A percentile compares a stretch with the other conserved stretches of the same genome.
phyloP scores from a whole-genome alignment of 768 basidiomycete species.

The Panaeolus papilionaceus region DNA sequence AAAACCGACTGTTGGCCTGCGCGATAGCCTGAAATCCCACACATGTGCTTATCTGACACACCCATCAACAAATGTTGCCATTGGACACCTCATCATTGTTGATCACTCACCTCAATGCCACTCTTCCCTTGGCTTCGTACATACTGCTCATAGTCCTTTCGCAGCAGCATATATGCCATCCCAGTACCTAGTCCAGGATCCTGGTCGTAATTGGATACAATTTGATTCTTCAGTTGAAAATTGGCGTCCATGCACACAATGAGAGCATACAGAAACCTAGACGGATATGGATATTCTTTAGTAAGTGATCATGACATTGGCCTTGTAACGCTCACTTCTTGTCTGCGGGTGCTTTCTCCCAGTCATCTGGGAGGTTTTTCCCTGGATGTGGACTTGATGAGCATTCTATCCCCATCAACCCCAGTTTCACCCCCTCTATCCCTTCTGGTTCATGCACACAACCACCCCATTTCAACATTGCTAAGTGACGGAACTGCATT shows the following conservation, averaged over 20 bases:
- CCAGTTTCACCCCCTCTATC: neutral
- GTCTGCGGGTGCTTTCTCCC: neutral
- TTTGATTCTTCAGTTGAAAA: constrained; percentile 16
- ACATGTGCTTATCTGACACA: constrained; percentile 17
- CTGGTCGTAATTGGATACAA: constrained; percentile 13
- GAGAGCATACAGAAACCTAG: constrained; percentile 17
- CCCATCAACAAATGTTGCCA: too few relatives aligned
- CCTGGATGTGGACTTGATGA: constrained; percentile 12
- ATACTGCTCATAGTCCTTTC: constrained; percentile 15
- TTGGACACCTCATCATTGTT: too few relatives aligned
- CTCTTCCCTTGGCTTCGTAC: neutral
- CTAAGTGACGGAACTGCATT: constrained; percentile 12
- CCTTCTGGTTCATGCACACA: constrained; percentile 3
- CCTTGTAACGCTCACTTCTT: too few relatives aligned
- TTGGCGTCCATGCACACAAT: constrained; percentile 18
- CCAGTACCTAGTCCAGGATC: constrained; percentile 15
- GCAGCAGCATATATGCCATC: constrained; percentile 12
- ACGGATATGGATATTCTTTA: too few relatives aligned
- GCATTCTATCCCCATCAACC: constrained; percentile 5
- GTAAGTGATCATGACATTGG: too few relatives aligned
- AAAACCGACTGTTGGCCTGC: constrained; percentile 3
- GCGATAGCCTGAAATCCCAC: neutral
- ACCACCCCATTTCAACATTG: constrained; percentile 13
- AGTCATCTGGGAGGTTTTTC: constrained; percentile 10
- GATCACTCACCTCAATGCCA: constrained; percentile 15